phyloP scores from a whole-genome alignment of 225 moss, liverwort and hornwort genomes.

The Bryum argenteum region DNA sequence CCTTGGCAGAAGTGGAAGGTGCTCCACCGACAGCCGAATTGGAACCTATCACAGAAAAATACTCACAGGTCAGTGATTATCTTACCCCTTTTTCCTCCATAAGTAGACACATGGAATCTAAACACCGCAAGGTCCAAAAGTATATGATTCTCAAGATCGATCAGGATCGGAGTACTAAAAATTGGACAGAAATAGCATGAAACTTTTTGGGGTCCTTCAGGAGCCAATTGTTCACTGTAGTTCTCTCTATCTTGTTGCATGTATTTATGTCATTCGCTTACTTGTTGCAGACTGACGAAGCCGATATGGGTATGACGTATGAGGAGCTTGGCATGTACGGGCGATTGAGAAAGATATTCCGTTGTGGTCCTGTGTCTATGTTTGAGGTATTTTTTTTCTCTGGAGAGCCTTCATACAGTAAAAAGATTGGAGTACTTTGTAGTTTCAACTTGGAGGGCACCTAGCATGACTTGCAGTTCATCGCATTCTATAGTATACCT shows the following conservation, averaged over 20 bases:
- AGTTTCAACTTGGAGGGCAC: too few relatives aligned
- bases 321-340: conserved; percentile 96
- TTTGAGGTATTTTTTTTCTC: conserved; percentile 68
- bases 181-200: too few relatives aligned
- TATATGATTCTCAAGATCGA: not conserved
- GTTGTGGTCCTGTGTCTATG: conserved; percentile 91
- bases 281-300: conserved; percentile 68
- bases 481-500: not conserved
- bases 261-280: conserved; percentile 12
- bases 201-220: too few relatives aligned
- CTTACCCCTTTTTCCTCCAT: not conserved
- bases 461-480: too few relatives aligned
- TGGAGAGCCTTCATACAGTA: not conserved
- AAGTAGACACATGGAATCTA: not conserved
- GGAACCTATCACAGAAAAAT: conserved; percentile 72
- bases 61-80: conserved; percentile 51
- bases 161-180: too few relatives aligned
- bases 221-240: too few relatives aligned
- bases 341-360: conserved; percentile 77
- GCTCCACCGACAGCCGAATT: conserved; percentile 88
- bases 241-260: conserved; percentile 1
- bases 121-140: not conserved
- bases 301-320: conserved; percentile 95
- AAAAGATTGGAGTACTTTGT: not conserved
- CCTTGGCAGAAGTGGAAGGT: conserved; percentile 70